Percentiles rank a stretch among this genome's conserved stretches.
These are phyloP conservation scores for Yamadazyma epiphylla DNA, from an alignment of 1,139 yeast species.

Conservation along the genomic window DNA sequence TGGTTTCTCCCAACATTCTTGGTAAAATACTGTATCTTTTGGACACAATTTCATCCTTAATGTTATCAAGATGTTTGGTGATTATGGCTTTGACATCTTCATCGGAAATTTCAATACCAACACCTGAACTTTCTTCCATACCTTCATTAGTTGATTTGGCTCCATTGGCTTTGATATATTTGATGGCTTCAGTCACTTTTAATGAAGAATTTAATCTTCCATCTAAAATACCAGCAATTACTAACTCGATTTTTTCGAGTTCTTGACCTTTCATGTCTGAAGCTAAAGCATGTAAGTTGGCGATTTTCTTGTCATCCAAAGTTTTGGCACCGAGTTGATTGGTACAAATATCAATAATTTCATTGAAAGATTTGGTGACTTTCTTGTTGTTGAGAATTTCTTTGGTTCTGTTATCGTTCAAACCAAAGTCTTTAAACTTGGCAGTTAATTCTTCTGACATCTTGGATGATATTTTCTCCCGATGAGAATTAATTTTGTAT, in stretches of 20 bases:
- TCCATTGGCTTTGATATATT: constrained; percentile 55
- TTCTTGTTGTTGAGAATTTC: constrained; percentile 84
- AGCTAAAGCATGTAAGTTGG: constrained; percentile 76
- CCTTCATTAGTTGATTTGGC: constrained; percentile 37
- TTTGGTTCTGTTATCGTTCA: constrained; percentile 63
- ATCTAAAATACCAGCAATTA: constrained; percentile 59
- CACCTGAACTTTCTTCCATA: constrained; percentile 68
- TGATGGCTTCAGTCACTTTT: constrained; percentile 79
- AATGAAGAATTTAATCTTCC: constrained; percentile 62
- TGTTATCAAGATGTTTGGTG: constrained; percentile 51
- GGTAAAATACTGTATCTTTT: constrained; percentile 80
- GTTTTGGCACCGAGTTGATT: constrained; percentile 26
- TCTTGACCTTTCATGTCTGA: constrained; percentile 51
- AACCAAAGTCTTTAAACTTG: constrained; percentile 60
- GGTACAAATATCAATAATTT: constrained; percentile 37
- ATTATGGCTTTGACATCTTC: constrained; percentile 62
- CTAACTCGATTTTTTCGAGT: constrained; percentile 40
- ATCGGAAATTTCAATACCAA: constrained; percentile 69
- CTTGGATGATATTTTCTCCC: no score
- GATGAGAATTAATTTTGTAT: no score
- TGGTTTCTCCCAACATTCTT: constrained; percentile 69
- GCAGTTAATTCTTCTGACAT: constrained; percentile 25
- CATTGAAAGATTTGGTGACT: constrained; percentile 65
- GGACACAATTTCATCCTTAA: constrained; percentile 56
- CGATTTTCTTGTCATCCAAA: constrained; percentile 47